Evolutionary conservation across 352 stramenopile species (phyloP).

Genomic region (Globisporangium perplexum): DNA sequence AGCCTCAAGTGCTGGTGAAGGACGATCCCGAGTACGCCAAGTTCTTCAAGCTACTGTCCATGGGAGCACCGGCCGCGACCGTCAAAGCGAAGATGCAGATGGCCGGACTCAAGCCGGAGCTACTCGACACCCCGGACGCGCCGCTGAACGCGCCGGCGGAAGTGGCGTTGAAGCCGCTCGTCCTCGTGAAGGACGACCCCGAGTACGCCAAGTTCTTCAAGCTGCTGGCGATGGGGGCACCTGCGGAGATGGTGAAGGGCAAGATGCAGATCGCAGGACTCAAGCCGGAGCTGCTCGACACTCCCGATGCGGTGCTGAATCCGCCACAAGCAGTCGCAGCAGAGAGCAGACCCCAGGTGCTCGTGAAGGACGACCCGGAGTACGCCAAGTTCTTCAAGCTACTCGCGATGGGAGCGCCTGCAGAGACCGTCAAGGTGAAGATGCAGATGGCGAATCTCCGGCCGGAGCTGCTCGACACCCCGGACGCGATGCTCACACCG

Average conservation of each 20-base stretch:
- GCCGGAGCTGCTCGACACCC: constrained; percentile 36
- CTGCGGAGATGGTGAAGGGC: constrained; percentile 42
- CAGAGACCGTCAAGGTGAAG: constrained; percentile 49
- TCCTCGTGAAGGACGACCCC: constrained; percentile 45
- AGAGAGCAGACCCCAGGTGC: constrained; percentile 22
- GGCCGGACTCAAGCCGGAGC: constrained; percentile 44
- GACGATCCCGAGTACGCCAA: constrained; percentile 59
- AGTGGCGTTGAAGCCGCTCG: not conserved
- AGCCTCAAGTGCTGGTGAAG: constrained; percentile 37
- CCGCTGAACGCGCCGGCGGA: constrained; percentile 8
- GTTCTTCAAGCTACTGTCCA: constrained; percentile 67
- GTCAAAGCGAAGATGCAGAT: constrained; percentile 64
- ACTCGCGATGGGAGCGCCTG: constrained; percentile 47
- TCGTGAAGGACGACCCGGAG: constrained; percentile 58
- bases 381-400: constrained; percentile 81
- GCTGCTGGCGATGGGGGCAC: constrained; percentile 48
- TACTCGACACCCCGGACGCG: constrained; percentile 19
- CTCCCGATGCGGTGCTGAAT: constrained; percentile 37
- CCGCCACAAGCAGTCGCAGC: not conserved
- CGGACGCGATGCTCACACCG: constrained; percentile 5
- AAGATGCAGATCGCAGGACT: constrained; percentile 57
- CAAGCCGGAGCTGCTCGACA: constrained; percentile 62
- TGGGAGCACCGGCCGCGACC: constrained; percentile 42
- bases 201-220: constrained; percentile 73
- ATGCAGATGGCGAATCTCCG: constrained; percentile 62